Conservation (phyloP, 2,329 filamentous ascomycete genomes). For the Clarireedia homoeocarpa region DNA sequence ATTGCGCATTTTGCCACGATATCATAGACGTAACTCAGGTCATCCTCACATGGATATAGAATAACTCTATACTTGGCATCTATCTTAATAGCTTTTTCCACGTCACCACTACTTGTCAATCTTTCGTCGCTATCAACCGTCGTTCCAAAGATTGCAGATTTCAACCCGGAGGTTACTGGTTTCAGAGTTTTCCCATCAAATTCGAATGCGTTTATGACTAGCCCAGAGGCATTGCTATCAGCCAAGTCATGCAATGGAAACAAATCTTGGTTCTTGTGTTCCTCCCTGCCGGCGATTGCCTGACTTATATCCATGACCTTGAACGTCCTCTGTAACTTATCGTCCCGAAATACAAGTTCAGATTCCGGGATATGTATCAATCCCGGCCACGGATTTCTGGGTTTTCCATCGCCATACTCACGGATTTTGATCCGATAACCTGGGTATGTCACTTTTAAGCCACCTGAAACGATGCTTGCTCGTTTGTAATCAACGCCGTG, state of each 20-base stretch:
- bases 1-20: conserved; percentile 2
- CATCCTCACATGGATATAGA: background rate
- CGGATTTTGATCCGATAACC: background rate
- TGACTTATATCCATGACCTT: conserved; percentile 3
- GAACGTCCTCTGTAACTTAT: conserved; percentile 1
- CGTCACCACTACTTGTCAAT: accelerated
- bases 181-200: background rate
- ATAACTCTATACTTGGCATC: background rate
- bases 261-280: conserved; percentile 1
- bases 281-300: conserved; percentile 5
- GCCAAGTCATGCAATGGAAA: conserved; percentile 13
- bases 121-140: too few relatives aligned
- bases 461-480: background rate
- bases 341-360: conserved; percentile 5
- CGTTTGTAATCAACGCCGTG: background rate
- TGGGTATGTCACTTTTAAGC: conserved; percentile 4
- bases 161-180: background rate
- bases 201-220: background rate
- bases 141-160: background rate
- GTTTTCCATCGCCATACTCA: conserved; percentile 5
- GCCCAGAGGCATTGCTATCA: background rate
- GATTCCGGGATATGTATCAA: conserved; percentile 5
- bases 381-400: conserved; percentile 9
- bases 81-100: background rate
- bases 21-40: conserved; percentile 6